Percentiles rank a stretch among this genome's conserved stretches.
These are phyloP conservation scores for Kwoniella mangroviensis DNA, from an alignment of 768 basidiomycete genomes.

Conservation along the genomic window DNA sequence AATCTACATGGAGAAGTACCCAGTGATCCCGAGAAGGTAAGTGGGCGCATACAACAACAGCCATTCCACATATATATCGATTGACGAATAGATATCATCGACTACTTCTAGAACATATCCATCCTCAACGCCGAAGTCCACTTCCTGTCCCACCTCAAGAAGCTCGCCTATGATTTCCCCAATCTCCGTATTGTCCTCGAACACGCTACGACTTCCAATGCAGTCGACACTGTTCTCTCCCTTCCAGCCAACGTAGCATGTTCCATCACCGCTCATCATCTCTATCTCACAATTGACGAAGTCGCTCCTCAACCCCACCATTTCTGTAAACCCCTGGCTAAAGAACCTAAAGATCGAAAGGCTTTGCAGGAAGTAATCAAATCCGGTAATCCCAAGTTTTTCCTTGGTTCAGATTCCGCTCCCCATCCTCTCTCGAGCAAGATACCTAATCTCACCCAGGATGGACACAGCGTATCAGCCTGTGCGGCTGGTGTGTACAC, in stretches of 20 bases:
- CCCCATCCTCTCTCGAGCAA: slow-evolving; percentile 71
- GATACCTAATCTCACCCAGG: slow-evolving; percentile 39
- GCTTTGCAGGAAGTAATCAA: slow-evolving; percentile 77
- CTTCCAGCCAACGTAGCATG: slow-evolving; percentile 82
- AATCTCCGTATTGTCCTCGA: slow-evolving; percentile 91
- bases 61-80: no score
- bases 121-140: slow-evolving; percentile 88
- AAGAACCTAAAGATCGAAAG: slow-evolving; percentile 86
- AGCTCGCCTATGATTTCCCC: slow-evolving; percentile 82
- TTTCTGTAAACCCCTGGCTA: slow-evolving; percentile 98
- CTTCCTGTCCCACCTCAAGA: slow-evolving; percentile 84
- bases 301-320: slow-evolving; percentile 95
- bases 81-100: no score
- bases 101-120: slow-evolving; percentile 71
- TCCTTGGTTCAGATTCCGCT: slow-evolving; percentile 95
- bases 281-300: slow-evolving; percentile 90
- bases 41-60: slow-evolving; percentile 2
- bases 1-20: slow-evolving; percentile 98
- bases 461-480: slow-evolving; percentile 62
- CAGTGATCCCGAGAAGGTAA: slow-evolving; percentile 70
- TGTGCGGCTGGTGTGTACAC: slow-evolving; percentile 98
- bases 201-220: slow-evolving; percentile 91
- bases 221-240: slow-evolving; percentile 59
- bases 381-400: slow-evolving; percentile 87
- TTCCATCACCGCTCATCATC: slow-evolving; percentile 96